Evolutionary conservation across 192 early-diverging fungal species (phyloP).

Genomic region (Helicostylum pulchrum): DNA sequence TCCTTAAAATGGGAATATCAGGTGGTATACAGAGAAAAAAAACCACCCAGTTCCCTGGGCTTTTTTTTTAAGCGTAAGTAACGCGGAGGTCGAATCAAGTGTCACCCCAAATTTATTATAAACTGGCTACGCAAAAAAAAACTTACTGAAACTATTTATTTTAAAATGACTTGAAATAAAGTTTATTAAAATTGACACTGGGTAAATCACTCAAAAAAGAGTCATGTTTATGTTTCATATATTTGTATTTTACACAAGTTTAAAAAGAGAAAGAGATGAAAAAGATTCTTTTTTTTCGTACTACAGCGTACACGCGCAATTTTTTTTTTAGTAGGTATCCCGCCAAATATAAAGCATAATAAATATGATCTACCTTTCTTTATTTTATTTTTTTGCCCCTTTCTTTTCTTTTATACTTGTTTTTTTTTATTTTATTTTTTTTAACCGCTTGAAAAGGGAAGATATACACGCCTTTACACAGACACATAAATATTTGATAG

Average conservation of each 20-base stretch:
- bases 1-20: neutral
- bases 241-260: too few species aligned
- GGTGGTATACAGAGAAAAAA: neutral
- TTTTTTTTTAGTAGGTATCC: neutral
- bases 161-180: too few species aligned
- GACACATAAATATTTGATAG: neutral
- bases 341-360: conserved; percentile 13
- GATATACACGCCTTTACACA: neutral
- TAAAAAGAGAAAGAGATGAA: too few species aligned
- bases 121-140: neutral
- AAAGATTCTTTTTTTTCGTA: too few species aligned
- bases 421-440: neutral
- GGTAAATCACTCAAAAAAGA: too few species aligned
- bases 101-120: neutral
- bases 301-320: too few species aligned
- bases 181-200: too few species aligned
- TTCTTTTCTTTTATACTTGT: neutral
- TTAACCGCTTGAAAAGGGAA: neutral
- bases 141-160: neutral
- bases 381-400: conserved; percentile 9
- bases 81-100: neutral
- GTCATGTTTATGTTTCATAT: too few species aligned
- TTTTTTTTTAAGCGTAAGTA: too few species aligned
- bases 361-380: conserved; percentile 5
- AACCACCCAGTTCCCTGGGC: neutral